Evolutionary conservation across 306 rosid species (phyloP).

Genomic region (Cucumis melo): DNA sequence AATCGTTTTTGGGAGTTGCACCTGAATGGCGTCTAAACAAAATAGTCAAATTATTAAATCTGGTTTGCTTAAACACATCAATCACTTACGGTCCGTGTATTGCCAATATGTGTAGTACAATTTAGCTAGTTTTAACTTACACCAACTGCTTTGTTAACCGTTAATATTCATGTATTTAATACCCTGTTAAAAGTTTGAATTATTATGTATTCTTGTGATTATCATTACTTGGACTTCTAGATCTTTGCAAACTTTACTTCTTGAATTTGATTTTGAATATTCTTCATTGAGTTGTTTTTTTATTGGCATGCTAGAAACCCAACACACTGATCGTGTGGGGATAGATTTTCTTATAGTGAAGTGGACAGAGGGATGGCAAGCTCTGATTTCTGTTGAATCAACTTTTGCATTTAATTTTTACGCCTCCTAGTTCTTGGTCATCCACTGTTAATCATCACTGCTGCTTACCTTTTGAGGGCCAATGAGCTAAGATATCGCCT

Average conservation of each 20-base stretch:
- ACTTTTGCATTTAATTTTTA: background rate
- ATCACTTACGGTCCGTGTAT: background rate
- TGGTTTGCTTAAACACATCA: background rate
- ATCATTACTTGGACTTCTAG: background rate
- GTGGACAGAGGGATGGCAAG: background rate
- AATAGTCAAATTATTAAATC: background rate
- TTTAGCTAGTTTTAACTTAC: background rate
- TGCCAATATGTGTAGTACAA: no score
- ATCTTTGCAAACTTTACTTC: background rate
- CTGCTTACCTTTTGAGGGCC: background rate
- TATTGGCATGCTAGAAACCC: background rate
- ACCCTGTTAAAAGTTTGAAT: background rate
- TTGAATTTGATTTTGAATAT: background rate
- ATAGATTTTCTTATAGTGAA: background rate
- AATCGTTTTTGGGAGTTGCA: constrained; percentile 4
- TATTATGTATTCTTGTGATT: background rate
- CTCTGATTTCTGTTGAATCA: background rate
- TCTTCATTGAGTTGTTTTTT: background rate
- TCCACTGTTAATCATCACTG: background rate
- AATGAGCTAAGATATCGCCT: background rate
- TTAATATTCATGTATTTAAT: background rate
- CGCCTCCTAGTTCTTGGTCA: background rate
- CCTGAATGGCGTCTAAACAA: background rate
- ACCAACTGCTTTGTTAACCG: background rate
- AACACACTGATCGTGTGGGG: background rate